Evolutionary conservation across 208 protist species (phyloP), one percentile per base, ranked within the genome.

Genomic region (Acanthamoeba triangularis): DNA sequence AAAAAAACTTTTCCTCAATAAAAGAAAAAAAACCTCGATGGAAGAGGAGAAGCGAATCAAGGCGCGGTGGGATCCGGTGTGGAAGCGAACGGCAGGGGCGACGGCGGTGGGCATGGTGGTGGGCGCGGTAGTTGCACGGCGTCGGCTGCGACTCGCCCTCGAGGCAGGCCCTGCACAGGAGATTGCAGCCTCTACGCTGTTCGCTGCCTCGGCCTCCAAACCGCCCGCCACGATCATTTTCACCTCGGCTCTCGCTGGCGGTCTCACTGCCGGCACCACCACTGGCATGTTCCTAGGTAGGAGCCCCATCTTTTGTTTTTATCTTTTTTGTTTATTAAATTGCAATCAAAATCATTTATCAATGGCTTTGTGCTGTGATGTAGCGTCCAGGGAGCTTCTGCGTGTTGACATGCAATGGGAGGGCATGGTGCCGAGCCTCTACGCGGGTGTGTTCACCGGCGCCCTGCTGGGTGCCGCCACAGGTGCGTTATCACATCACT

Each of bases 371-470:
- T n/a, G n/a, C 28, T 20, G 28, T 30, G 13, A 6, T 16, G n/a
- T 35, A 80, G 72, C 23, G 25, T 35, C 72, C 3, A 25, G 72
- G n/a, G 72, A 80, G 72, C 72, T 80, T 25, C 23, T 80, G 30
- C 72, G 72, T 37, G 72, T 80, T 2, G 72, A 80, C 30, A 80
- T 80, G 72, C 72, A 80, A 30, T 80, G 72, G 72, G 72, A 80
- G 11, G 72, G 72, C 72, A 80, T 80, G 72, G 72, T 30, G 23
- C 72, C 72, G 25, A 47, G 72, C 33, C 72, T 80, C 35, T 80
- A 80, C 37, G 72, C 72, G 18, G 72, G 72, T 20, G 28, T 47
- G 37, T 3, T 13, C 72, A 80, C 72, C 7, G 72, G 72, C 13
- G 72, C 35, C 30, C 16, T 44, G 30, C 72, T 80, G 30, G 72